These are phyloP conservation scores for Atkinsonella texensis DNA, from an alignment of 2,329 filamentous ascomycete genomes.

Conservation along the genomic window DNA sequence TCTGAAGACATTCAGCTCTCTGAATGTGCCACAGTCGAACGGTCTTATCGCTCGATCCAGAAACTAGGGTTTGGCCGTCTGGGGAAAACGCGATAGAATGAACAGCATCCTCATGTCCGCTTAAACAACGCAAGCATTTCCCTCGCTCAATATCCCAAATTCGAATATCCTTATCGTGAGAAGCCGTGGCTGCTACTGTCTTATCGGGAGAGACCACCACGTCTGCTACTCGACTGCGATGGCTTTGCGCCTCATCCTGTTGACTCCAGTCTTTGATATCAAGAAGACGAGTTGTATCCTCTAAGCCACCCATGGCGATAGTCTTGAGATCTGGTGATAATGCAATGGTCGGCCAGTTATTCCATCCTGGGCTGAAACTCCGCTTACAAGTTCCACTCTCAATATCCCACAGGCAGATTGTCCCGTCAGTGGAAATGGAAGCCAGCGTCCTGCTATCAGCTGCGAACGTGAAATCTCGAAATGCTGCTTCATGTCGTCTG, in stretches of 20 bases:
- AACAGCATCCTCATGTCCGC: slow-evolving; percentile 6
- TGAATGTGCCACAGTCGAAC: slow-evolving; percentile 5
- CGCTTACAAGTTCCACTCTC: slow-evolving; percentile 6
- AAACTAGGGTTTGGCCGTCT: slow-evolving; percentile 4
- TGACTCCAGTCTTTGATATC: slow-evolving; percentile 6
- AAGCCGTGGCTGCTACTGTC: slow-evolving; percentile 6
- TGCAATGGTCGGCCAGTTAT: slow-evolving; percentile 9
- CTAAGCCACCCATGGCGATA: slow-evolving; percentile 8
- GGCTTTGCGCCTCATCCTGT: slow-evolving; percentile 6
- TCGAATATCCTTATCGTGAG: slow-evolving; percentile 6
- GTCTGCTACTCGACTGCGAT: slow-evolving; percentile 6
- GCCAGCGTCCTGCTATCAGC: slow-evolving; percentile 7
- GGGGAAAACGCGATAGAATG: slow-evolving; percentile 6
- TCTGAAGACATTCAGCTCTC: slow-evolving; percentile 8
- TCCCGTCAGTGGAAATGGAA: slow-evolving; percentile 7
- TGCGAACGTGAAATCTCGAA: slow-evolving; percentile 8
- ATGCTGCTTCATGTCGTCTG: slow-evolving; percentile 6
- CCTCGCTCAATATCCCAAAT: slow-evolving; percentile 7
- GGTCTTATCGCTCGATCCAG: slow-evolving; percentile 6
- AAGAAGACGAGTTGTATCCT: slow-evolving; percentile 7
- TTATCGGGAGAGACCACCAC: slow-evolving; percentile 7
- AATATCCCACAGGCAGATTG: slow-evolving; percentile 8
- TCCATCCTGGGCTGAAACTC: slow-evolving; percentile 9
- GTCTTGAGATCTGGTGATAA: slow-evolving; percentile 7
- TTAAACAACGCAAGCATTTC: slow-evolving; percentile 3